Percentiles rank a stretch among this genome's conserved stretches.
Conservation (phyloP, 2,329 filamentous ascomycete species). For the Aspergillus melleus region DNA sequence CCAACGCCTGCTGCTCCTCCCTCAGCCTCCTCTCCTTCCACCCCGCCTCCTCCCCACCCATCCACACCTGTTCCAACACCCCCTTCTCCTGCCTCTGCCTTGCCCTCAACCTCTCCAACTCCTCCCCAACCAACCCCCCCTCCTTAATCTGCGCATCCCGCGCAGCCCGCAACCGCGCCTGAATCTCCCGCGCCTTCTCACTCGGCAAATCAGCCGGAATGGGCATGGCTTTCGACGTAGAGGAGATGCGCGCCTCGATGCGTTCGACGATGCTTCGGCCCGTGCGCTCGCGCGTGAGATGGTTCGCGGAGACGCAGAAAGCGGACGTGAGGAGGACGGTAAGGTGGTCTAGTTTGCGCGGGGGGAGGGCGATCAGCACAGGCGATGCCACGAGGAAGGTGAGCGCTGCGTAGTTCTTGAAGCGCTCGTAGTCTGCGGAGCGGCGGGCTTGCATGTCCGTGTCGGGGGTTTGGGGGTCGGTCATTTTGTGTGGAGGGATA, state of each 20-base stretch:
- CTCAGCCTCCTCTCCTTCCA: slow-evolving; percentile 45
- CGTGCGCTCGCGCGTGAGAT: slow-evolving; percentile 39
- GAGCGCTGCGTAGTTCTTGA: slow-evolving; percentile 42
- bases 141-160: slow-evolving; percentile 28
- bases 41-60: slow-evolving; percentile 43
- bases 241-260: slow-evolving; percentile 27
- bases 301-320: slow-evolving; percentile 41
- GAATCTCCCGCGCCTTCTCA: slow-evolving; percentile 35
- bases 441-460: slow-evolving; percentile 17
- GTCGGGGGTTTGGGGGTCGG: not conserved
- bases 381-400: slow-evolving; percentile 38
- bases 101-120: slow-evolving; percentile 36
- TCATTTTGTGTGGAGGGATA: not conserved
- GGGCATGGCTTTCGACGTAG: slow-evolving; percentile 8
- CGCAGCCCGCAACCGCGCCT: slow-evolving; percentile 30
- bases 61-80: slow-evolving; percentile 36
- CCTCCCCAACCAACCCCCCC: slow-evolving; percentile 22
- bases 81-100: slow-evolving; percentile 31
- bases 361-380: slow-evolving; percentile 35
- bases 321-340: slow-evolving; percentile 40
- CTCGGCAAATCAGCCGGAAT: slow-evolving; percentile 27
- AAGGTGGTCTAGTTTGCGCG: slow-evolving; percentile 39
- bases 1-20: slow-evolving; percentile 45
- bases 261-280: slow-evolving; percentile 37
- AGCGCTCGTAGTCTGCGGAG: slow-evolving; percentile 39